phyloP scores from a whole-genome alignment of 495 filamentous ascomycete species.

The Lasiosphaeris hirsuta region DNA sequence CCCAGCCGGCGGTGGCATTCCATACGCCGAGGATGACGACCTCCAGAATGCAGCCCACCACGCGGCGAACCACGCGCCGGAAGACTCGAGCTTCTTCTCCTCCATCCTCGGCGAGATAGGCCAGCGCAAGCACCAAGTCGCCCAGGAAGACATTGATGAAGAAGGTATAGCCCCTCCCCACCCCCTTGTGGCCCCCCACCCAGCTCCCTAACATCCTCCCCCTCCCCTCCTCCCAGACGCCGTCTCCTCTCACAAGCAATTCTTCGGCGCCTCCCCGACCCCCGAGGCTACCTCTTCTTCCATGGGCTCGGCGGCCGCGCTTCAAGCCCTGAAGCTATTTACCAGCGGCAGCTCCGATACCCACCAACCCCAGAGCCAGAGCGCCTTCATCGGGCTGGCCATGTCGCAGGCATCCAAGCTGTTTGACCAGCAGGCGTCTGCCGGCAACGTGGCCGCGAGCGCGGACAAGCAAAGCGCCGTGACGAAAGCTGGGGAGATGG shows the following conservation, averaged over 20 bases:
- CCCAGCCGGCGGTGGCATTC: slow-evolving; percentile 37
- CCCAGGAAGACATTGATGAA: slow-evolving; percentile 58
- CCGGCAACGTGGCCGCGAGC: slow-evolving; percentile 43
- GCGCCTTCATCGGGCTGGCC: slow-evolving; percentile 50
- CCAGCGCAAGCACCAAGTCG: slow-evolving; percentile 47
- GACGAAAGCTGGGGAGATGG: slow-evolving; percentile 53
- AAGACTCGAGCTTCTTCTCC: slow-evolving; percentile 52
- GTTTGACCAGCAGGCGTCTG: slow-evolving; percentile 47
- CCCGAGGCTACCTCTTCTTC: slow-evolving; percentile 34
- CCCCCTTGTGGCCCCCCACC: background rate
- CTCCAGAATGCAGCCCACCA: slow-evolving; percentile 50
- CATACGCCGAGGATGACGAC: slow-evolving; percentile 37
- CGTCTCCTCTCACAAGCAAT: slow-evolving; percentile 54
- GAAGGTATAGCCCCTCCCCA: slow-evolving; percentile 31
- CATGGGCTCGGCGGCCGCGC: slow-evolving; percentile 60
- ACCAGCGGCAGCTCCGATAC: slow-evolving; percentile 32
- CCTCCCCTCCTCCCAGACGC: slow-evolving; percentile 25
- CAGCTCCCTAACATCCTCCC: background rate
- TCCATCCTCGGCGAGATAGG: slow-evolving; percentile 45
- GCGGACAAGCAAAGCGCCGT: slow-evolving; percentile 51
- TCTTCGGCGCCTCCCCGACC: slow-evolving; percentile 30
- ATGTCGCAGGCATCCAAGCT: slow-evolving; percentile 54
- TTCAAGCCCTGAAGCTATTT: slow-evolving; percentile 68
- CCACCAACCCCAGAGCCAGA: slow-evolving; percentile 25
- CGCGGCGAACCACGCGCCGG: slow-evolving; percentile 48